Evolutionary conservation across 495 filamentous ascomycete species (phyloP).

Genomic region (Penicillium arizonense): DNA sequence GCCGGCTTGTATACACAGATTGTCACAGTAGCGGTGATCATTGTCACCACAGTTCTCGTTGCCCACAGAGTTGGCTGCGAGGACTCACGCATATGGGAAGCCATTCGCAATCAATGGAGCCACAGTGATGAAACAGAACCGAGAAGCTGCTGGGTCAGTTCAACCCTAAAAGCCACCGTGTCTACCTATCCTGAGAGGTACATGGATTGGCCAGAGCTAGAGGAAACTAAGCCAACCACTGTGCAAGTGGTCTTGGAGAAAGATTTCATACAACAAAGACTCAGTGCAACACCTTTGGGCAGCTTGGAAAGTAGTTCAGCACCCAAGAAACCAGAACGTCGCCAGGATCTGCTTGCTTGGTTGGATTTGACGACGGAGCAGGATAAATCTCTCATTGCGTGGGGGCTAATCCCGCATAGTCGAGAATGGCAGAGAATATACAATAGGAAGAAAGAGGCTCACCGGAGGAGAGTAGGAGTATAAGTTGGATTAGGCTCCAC

Average conservation of each 20-base stretch:
- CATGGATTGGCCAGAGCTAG: background rate
- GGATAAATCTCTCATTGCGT: slow-evolving; percentile 8
- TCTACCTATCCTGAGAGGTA: slow-evolving; percentile 6
- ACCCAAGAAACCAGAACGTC: background rate
- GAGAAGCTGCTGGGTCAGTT: slow-evolving; percentile 7
- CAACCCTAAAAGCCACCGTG: slow-evolving; percentile 7
- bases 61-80: slow-evolving; percentile 9
- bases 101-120: background rate
- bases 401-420: slow-evolving; percentile 15
- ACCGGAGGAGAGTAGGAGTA: slow-evolving; percentile 5
- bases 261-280: background rate
- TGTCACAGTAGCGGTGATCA: slow-evolving; percentile 8
- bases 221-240: background rate
- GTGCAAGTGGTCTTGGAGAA: too few relatives aligned
- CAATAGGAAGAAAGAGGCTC: slow-evolving; percentile 10
- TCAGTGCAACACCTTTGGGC: background rate
- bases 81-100: background rate
- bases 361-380: slow-evolving; percentile 8
- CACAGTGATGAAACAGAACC: background rate
- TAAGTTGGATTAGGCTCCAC: background rate
- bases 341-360: slow-evolving; percentile 16
- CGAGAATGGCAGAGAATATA: slow-evolving; percentile 9
- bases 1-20: slow-evolving; percentile 12
- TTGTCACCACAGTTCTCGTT: slow-evolving; percentile 5
- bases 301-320: background rate